A percentile compares a stretch with the other conserved stretches of the same genome.
Conservation (phyloP, 805 yeast species). For the Zygosaccharomyces rouxii region DNA sequence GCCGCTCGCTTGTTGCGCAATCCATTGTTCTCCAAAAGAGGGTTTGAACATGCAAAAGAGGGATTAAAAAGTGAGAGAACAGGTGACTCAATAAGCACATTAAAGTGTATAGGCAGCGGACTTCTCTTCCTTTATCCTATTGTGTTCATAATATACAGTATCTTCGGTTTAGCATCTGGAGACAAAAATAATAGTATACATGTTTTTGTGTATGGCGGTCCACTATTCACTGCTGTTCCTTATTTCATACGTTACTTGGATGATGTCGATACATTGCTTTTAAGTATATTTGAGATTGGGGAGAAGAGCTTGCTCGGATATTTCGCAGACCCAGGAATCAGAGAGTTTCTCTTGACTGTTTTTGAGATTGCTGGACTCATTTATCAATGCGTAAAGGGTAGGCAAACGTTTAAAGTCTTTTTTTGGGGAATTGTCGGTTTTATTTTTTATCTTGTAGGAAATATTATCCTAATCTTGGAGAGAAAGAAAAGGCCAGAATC, state of each 20-base stretch:
- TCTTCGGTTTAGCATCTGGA: background rate
- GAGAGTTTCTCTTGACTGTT: background rate
- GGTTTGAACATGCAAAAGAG: background rate
- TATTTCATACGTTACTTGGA: conserved; percentile 1
- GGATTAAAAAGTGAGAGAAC: background rate
- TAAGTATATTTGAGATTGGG: background rate
- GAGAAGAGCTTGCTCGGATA: background rate
- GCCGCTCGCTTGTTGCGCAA: background rate
- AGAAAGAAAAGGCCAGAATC: background rate
- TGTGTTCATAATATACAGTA: background rate
- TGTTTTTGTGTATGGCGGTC: background rate
- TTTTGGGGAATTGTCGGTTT: background rate
- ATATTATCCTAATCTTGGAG: background rate
- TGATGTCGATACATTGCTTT: conserved; percentile 4
- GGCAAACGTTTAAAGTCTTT: background rate
- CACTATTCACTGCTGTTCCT: background rate
- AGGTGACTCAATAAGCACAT: background rate
- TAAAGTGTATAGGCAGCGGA: background rate
- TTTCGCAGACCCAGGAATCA: background rate
- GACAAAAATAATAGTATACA: background rate
- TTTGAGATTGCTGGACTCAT: background rate
- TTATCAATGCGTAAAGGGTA: background rate
- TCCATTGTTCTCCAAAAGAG: background rate
- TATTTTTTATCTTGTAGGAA: background rate
- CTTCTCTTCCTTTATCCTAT: background rate